Evolutionary conservation across 1,139 yeast species (phyloP).

Genomic region (Schwanniomyces etchellsii): DNA sequence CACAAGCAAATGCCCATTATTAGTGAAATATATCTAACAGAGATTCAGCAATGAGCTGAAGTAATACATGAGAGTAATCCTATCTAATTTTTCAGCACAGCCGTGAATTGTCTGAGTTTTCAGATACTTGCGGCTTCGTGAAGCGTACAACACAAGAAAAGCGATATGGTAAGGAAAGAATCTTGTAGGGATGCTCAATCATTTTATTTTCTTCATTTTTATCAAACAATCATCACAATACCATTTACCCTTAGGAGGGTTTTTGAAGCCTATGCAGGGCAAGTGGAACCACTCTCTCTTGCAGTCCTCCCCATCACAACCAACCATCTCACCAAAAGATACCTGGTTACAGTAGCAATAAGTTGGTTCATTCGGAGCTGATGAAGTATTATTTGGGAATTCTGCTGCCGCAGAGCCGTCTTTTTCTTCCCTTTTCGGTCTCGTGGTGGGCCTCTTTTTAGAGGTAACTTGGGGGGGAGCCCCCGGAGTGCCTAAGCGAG

Average conservation of each 20-base stretch:
- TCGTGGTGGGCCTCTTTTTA: slow-evolving; percentile 20
- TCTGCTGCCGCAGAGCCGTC: slow-evolving; percentile 1
- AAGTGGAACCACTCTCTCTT: slow-evolving; percentile 96
- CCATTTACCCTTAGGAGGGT: slow-evolving; percentile 96
- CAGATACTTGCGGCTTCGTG: too few species aligned
- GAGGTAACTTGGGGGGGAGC: slow-evolving; percentile 5
- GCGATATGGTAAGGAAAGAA: too few species aligned
- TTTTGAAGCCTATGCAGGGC: slow-evolving; percentile 87
- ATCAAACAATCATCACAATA: slow-evolving; percentile 82
- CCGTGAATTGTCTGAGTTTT: too few species aligned
- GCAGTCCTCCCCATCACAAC: slow-evolving; percentile 93
- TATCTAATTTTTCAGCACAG: too few species aligned
- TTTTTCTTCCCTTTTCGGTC: slow-evolving; percentile 27
- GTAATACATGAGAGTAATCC: too few species aligned
- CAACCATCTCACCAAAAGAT: slow-evolving; percentile 98
- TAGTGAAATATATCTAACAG: too few species aligned
- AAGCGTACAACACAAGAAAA: too few species aligned
- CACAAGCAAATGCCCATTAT: too few species aligned
- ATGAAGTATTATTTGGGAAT: slow-evolving; percentile 2
- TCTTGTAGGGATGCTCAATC: too few species aligned
- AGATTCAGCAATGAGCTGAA: too few species aligned
- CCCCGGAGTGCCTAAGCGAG: slow-evolving; percentile 15
- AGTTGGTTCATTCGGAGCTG: slow-evolving; percentile 55
- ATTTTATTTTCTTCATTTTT: slow-evolving; percentile 30
- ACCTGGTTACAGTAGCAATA: slow-evolving; percentile 96